phyloP scores from a whole-genome alignment of 192 early-diverging fungal genomes.

The Spizellomyces sp. region DNA sequence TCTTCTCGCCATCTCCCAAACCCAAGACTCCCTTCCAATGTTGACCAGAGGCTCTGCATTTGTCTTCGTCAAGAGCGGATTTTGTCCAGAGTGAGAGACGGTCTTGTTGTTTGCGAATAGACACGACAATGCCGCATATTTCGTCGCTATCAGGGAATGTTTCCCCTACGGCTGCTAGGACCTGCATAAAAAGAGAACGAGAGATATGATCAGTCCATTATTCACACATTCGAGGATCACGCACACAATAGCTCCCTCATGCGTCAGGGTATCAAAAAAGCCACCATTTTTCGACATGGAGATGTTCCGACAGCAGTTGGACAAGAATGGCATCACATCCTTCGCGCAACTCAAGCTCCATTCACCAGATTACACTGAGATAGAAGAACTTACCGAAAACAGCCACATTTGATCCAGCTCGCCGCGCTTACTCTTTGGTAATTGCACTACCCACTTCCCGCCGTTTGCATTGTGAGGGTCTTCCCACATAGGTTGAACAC shows the following conservation, averaged over 20 bases:
- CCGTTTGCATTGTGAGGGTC: constrained; percentile 87
- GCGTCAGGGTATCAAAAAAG: no score
- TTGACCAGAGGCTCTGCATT: constrained; percentile 11
- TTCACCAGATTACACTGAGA: no score
- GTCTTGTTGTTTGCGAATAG: constrained; percentile 80
- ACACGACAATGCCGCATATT: constrained; percentile 87
- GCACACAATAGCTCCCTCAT: no score
- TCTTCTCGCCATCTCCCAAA: constrained; percentile 24
- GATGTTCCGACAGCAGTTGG: no score
- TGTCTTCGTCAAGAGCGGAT: constrained; percentile 24
- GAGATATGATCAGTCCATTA: not conserved
- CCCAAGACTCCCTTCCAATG: constrained; percentile 39
- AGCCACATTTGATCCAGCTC: constrained; percentile 87
- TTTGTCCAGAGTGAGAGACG: constrained; percentile 81
- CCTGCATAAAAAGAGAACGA: constrained; percentile 42
- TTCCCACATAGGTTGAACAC: constrained; percentile 94
- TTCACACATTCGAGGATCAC: no score
- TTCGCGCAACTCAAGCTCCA: no score
- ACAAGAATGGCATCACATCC: no score
- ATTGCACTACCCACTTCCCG: constrained; percentile 85
- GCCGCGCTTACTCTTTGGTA: constrained; percentile 69
- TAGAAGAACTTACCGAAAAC: constrained; percentile 27
- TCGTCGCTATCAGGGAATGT: constrained; percentile 75
- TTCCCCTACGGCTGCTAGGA: constrained; percentile 89
- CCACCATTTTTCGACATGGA: no score